Evolutionary conservation across 805 yeast genomes (phyloP), one percentile per base, ranked within the genome.

Genomic region (Kodamaea restingae): DNA sequence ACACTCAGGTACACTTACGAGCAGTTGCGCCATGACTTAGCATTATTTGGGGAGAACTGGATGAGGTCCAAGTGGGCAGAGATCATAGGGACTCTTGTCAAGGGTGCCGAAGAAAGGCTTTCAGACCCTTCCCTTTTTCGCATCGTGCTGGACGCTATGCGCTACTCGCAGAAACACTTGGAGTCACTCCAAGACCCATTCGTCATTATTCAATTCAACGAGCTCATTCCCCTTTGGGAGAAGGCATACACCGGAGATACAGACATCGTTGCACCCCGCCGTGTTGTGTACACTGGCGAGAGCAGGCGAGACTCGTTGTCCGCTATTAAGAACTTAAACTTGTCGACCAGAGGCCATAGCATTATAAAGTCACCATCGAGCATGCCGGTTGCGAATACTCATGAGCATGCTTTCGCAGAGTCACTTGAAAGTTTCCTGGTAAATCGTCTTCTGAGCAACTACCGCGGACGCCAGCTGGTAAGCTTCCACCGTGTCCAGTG

Each of bases 41-140:
- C 53, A 2, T 58, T 53, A 5, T 58, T 81, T 43, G 72, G 73
- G 47, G 44, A 41, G 3, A 76, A 74, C 30, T 47, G 73, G 20
- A 65, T 81, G 3, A 81, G 78, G 42, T 53, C 61, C 20, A 68
- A 78, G 51, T 81, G 87, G 86, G 59, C 65, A 45, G 70, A 70
- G 17, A 61, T 80, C 2, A 78, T 80, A 44, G 59, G 60, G 18
- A 71, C 65, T 42, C 52, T 80, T 38, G 61, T 76, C 32, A 54
- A 61, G 2, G 77, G 77, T 44, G 51, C 32, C 4, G 15, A 30
- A 30, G 12, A 30, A 12, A 10, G 31, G 18, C n/a, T 28, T 12
- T 6, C 15, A 14, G 31, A 28, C 11, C 5, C 31, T 28, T 28
- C 18, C 7, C 7, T 28, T 9, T 26, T 21, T 14, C 15, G 18